A percentile compares a stretch with the other conserved stretches of the same genome.
Evolutionary conservation across 208 protist genomes (phyloP).

Genomic region (Herpetomonas samuelpessoai): DNA sequence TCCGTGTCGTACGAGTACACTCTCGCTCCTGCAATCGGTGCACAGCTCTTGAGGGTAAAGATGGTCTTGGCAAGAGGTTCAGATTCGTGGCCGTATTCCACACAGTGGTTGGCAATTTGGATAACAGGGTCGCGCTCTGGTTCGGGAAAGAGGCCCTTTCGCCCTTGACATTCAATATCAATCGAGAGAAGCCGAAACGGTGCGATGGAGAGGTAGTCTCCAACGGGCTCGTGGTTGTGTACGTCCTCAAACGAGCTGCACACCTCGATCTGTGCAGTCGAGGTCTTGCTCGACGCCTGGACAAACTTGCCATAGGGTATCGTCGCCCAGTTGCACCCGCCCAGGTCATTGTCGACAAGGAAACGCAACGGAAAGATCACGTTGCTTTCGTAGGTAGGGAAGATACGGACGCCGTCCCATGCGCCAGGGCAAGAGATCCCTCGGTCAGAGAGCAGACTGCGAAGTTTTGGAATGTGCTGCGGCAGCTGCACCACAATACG

Average conservation of each 20-base stretch:
- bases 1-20: constrained; percentile 95
- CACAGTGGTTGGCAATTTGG: constrained; percentile 98
- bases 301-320: constrained; percentile 73
- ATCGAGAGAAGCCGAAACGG: constrained; percentile 99
- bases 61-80: constrained; percentile 69
- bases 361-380: constrained; percentile 98
- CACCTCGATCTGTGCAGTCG: constrained; percentile 91
- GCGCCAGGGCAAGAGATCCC: constrained; percentile 64
- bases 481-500: constrained; percentile 89
- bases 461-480: constrained; percentile 88
- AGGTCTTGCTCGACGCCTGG: constrained; percentile 35
- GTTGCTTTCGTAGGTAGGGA: constrained; percentile 98
- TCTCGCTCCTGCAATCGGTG: constrained; percentile 94
- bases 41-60: constrained; percentile 96
- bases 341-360: constrained; percentile 97
- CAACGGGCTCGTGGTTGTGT: constrained; percentile 79
- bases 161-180: constrained; percentile 99
- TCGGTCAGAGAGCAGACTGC: constrained; percentile 68
- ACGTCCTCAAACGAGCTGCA: constrained; percentile 87
- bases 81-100: constrained; percentile 80
- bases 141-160: constrained; percentile 98
- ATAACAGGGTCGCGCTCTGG: constrained; percentile 99
- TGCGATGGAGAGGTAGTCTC: constrained; percentile 95
- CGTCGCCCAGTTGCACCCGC: constrained; percentile 95
- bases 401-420: constrained; percentile 80